phyloP scores from a whole-genome alignment of 257 asterid species.

The Penstemon eatonii region DNA sequence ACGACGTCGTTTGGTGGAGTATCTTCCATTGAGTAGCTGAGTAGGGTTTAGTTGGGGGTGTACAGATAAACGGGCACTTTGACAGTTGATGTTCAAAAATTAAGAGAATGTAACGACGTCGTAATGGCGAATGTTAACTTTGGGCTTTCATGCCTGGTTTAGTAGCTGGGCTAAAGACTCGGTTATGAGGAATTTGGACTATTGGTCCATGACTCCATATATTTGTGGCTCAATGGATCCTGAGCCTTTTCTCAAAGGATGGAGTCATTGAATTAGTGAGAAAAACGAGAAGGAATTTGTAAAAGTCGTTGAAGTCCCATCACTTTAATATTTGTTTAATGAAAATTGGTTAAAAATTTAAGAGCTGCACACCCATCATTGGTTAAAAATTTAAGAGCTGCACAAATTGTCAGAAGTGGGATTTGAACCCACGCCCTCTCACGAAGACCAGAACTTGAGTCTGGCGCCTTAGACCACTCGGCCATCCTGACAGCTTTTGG shows the following conservation, averaged over 20 bases:
- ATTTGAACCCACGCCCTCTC: slow-evolving; percentile 73
- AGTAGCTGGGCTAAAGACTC: neutral
- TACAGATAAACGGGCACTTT: too few species aligned
- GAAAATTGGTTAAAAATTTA: too few species aligned
- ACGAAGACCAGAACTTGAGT: slow-evolving; percentile 81
- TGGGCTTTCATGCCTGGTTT: neutral
- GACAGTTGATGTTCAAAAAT: neutral
- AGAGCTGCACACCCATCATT: neutral
- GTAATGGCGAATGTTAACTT: neutral
- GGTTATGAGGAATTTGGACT: neutral
- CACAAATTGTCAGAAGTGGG: slow-evolving; percentile 43
- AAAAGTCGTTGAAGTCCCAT: too few species aligned
- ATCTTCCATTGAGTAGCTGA: slow-evolving; percentile 38
- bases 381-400: too few species aligned
- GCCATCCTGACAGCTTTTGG: slow-evolving; percentile 56
- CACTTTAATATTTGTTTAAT: too few species aligned
- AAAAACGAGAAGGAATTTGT: too few species aligned
- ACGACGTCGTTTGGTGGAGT: slow-evolving; percentile 18
- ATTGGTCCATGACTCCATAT: too few species aligned
- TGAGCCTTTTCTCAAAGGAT: too few species aligned
- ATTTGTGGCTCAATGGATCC: too few species aligned
- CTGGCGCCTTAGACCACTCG: slow-evolving; percentile 91
- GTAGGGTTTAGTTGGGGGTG: slow-evolving; percentile 40
- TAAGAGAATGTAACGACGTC: slow-evolving; percentile 25
- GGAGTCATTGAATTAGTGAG: too few species aligned